Evolutionary conservation across 805 yeast species (phyloP), one percentile per base, ranked within the genome.

Genomic region (Metschnikowia colocasiae): DNA sequence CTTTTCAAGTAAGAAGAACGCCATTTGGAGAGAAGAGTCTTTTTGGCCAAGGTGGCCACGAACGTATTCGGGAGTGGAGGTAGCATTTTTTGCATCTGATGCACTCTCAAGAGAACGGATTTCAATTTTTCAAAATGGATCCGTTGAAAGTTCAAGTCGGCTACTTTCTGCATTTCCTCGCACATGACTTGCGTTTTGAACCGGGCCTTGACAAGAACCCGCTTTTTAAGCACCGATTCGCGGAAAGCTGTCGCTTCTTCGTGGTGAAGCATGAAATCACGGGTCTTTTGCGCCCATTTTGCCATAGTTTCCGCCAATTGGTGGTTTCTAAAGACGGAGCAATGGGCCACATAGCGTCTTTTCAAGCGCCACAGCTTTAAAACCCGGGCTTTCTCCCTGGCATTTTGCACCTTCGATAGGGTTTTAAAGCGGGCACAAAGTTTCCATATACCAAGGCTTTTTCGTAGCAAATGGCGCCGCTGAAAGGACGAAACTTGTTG

Each of bases 121-220:
- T 26, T 23, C 6, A 44, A 40, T n/a, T 27, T 43, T 26, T 51
- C 54, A 32, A 62, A 51, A 37, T 47, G 59, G 41, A 55, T 58
- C n/a, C 63, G 47, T 29, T 57, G 59, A 18, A 57, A 39, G 43
- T 59, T 56, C 16, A 57, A 45, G 23, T 57, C 62, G 1, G 65
- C 60, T 5, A 53, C 55, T 0, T 35, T 33, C 2, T 33, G 37
- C 47, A 50, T 44, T 23, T 55, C 57, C 3, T 31, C 19, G 12
- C 22, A 15, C 4, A 47, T 7, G 4, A 23, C 22, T 6, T 20
- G 30, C 10, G 43, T 20, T 9, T 36, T 10, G 43, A 37, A 9
- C 12, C 22, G 48, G 44, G 45, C 20, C 9, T 15, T 18, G 26
- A n/a, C 10, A 47, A 38, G 15, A 6, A 25, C 23, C 5, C 18